These are phyloP conservation scores for Fibroporia radiculosa DNA, from an alignment of 768 basidiomycete genomes.

Conservation along the genomic window DNA sequence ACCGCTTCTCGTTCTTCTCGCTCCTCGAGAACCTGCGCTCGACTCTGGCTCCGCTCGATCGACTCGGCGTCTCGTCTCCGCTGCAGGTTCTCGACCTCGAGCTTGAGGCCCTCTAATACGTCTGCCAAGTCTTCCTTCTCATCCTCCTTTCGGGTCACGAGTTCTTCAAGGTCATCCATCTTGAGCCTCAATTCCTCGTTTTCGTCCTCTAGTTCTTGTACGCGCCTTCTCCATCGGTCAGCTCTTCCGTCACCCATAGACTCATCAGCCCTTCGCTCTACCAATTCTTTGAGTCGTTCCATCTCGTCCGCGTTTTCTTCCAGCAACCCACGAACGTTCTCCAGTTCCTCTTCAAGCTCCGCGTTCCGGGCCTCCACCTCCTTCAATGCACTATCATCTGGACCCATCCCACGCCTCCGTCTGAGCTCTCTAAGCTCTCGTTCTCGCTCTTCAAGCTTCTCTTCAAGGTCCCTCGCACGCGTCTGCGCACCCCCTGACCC, in stretches of 20 bases:
- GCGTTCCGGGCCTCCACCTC: conserved; percentile 54
- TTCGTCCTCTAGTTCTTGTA: conserved; percentile 54
- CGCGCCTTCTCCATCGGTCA: conserved; percentile 37
- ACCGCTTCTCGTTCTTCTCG: conserved; percentile 68
- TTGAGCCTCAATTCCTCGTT: conserved; percentile 53
- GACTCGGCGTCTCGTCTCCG: conserved; percentile 55
- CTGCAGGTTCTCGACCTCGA: conserved; percentile 62
- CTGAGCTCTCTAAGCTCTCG: conserved; percentile 61
- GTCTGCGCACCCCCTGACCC: conserved; percentile 31
- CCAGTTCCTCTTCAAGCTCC: conserved; percentile 68
- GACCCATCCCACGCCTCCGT: conserved; percentile 30
- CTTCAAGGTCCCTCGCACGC: conserved; percentile 71
- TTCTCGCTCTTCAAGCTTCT: conserved; percentile 66
- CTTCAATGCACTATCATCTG: conserved; percentile 43
- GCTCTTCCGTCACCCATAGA: conserved; percentile 34
- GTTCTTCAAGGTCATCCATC: conserved; percentile 51
- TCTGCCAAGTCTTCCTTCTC: conserved; percentile 68
- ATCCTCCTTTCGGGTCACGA: conserved; percentile 52
- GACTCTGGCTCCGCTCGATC: conserved; percentile 64
- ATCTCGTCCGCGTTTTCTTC: conserved; percentile 85
- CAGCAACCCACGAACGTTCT: conserved; percentile 57
- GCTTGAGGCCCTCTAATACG: conserved; percentile 50
- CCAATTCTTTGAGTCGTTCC: conserved; percentile 60
- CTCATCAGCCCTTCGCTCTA: conserved; percentile 44
- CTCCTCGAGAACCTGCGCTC: conserved; percentile 63